phyloP scores from a whole-genome alignment of 2,329 filamentous ascomycete species.

The Orbilia brochopaga region DNA sequence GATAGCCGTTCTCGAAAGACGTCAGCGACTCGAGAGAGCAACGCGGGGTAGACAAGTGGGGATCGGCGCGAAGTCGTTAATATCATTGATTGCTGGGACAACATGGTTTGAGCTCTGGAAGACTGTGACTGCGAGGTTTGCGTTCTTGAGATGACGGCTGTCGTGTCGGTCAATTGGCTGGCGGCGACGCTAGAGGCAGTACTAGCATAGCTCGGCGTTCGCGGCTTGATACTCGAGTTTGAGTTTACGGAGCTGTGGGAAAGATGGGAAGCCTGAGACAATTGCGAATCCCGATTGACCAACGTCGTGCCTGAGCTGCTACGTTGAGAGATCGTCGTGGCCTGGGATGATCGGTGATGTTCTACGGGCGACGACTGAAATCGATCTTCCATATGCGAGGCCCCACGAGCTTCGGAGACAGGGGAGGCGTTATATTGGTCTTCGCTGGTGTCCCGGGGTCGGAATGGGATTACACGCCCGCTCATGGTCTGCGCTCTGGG shows the following conservation, averaged over 20 bases:
- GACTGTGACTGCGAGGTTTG: slow-evolving; percentile 18
- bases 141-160: slow-evolving; percentile 23
- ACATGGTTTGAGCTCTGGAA: slow-evolving; percentile 53
- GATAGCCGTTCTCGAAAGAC: slow-evolving; percentile 89
- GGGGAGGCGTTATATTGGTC: slow-evolving; percentile 48
- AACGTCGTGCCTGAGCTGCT: slow-evolving; percentile 52
- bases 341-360: slow-evolving; percentile 38
- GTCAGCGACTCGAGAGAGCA: slow-evolving; percentile 90
- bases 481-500: slow-evolving; percentile 83
- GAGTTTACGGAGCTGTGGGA: slow-evolving; percentile 37
- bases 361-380: slow-evolving; percentile 40
- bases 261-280: slow-evolving; percentile 38
- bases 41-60: slow-evolving; percentile 89
- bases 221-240: slow-evolving; percentile 59
- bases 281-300: slow-evolving; percentile 49
- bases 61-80: slow-evolving; percentile 62
- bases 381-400: slow-evolving; percentile 34
- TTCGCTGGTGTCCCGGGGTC: slow-evolving; percentile 65
- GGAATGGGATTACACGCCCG: slow-evolving; percentile 84
- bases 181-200: slow-evolving; percentile 56
- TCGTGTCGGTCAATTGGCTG: slow-evolving; percentile 44
- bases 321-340: slow-evolving; percentile 43
- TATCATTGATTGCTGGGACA: slow-evolving; percentile 54
- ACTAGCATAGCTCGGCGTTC: slow-evolving; percentile 56
- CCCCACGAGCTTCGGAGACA: slow-evolving; percentile 58